phyloP scores from a whole-genome alignment of 2,329 filamentous ascomycete genomes.

The Colletotrichum cuscutae region DNA sequence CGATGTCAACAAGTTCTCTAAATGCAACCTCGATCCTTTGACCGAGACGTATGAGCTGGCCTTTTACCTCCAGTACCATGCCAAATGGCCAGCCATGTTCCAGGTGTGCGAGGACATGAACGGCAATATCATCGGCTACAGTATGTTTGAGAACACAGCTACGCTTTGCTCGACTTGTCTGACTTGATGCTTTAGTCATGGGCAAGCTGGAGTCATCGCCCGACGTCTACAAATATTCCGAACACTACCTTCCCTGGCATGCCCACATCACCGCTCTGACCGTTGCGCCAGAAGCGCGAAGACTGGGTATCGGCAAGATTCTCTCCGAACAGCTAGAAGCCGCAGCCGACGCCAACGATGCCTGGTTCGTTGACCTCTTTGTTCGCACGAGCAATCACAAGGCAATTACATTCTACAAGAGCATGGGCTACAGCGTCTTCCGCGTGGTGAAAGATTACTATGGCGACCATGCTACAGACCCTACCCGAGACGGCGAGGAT shows the following conservation, averaged over 20 bases:
- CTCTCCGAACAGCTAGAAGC: slow-evolving; percentile 84
- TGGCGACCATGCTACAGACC: slow-evolving; percentile 79
- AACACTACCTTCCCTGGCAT: slow-evolving; percentile 99
- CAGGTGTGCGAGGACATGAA: slow-evolving; percentile 87
- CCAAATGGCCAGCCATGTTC: slow-evolving; percentile 95
- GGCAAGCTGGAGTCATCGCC: slow-evolving; percentile 94
- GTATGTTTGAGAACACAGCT: slow-evolving; percentile 60
- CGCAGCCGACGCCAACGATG: slow-evolving; percentile 82
- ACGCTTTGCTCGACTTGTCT: slow-evolving; percentile 37
- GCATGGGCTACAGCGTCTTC: slow-evolving; percentile 92
- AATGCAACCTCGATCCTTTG: slow-evolving; percentile 93
- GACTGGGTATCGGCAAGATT: slow-evolving; percentile 86
- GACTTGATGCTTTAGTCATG: slow-evolving; percentile 74
- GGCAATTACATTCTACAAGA: slow-evolving; percentile 89
- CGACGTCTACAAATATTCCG: slow-evolving; percentile 76
- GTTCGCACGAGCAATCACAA: slow-evolving; percentile 89
- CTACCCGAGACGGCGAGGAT: slow-evolving; percentile 77
- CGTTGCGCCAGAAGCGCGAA: slow-evolving; percentile 85
- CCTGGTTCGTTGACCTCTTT: slow-evolving; percentile 97
- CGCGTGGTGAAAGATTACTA: slow-evolving; percentile 93
- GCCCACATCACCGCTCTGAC: slow-evolving; percentile 97
- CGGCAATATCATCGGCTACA: slow-evolving; percentile 94
- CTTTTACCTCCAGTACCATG: slow-evolving; percentile 96
- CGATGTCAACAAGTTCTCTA: slow-evolving; percentile 90
- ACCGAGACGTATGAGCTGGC: slow-evolving; percentile 98